These are phyloP conservation scores for Blastobotrys robertii DNA, from an alignment of 805 yeast genomes.

Conservation along the genomic window DNA sequence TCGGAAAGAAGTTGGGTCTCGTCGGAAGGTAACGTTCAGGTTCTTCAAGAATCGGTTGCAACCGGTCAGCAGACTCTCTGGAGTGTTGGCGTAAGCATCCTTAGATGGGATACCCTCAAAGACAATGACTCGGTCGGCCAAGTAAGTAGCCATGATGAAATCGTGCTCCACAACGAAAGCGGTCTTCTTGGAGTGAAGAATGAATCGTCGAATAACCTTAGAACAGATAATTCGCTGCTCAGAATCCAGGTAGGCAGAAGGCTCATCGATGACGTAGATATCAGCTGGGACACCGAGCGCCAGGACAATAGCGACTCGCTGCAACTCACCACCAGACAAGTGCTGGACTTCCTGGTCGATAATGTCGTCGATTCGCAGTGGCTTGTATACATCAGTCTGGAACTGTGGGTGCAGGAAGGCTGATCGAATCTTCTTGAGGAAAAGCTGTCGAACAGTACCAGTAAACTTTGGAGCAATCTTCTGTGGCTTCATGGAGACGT, in stretches of 20 bases:
- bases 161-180: slow-evolving; percentile 99
- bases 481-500: slow-evolving; percentile 97
- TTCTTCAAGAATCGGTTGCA: slow-evolving; percentile 95
- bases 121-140: slow-evolving; percentile 98
- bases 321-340: slow-evolving; percentile 98
- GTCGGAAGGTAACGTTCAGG: slow-evolving; percentile 95
- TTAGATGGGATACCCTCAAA: slow-evolving; percentile 92
- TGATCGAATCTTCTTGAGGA: slow-evolving; percentile 92
- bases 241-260: slow-evolving; percentile 97
- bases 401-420: slow-evolving; percentile 93
- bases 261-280: slow-evolving; percentile 95
- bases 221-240: slow-evolving; percentile 99
- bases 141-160: slow-evolving; percentile 98
- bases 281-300: slow-evolving; percentile 93
- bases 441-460: slow-evolving; percentile 96
- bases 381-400: slow-evolving; percentile 96
- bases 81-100: slow-evolving; percentile 74
- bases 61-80: slow-evolving; percentile 92
- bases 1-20: slow-evolving; percentile 97
- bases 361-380: slow-evolving; percentile 84
- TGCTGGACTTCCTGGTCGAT: slow-evolving; percentile 97
- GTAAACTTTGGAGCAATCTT: slow-evolving; percentile 98
- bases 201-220: slow-evolving; percentile 94
- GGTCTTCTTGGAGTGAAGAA: slow-evolving; percentile 92
- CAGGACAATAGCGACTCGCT: slow-evolving; percentile 95